Evolutionary conservation across 2,329 filamentous ascomycete species (phyloP), one percentile per base, ranked within the genome.

Genomic region (Xylariaceae sp.): DNA sequence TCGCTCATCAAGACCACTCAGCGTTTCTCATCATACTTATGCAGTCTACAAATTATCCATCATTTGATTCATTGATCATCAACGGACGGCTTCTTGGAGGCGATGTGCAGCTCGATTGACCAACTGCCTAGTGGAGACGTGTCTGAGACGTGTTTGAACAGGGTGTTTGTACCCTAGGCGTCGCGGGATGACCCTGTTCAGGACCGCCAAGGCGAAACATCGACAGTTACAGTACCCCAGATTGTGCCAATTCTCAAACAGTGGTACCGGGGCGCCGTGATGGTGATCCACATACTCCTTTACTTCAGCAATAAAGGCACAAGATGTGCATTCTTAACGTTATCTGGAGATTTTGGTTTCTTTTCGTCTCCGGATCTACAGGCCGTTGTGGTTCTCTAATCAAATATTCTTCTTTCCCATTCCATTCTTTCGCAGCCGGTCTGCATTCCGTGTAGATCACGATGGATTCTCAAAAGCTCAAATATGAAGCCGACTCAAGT

Each of bases 401-500:
- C 42, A 34, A 33, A 17, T 33, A 14, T 36, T 47, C 14, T 16
- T 34, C 28, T 38, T 44, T 31, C 17, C 14, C 34, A 42, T 36
- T 43, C 13, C 44, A 44, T 43, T 45, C 19, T 40, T 31, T 31
- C 38, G 49, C 53, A 56, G 49, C 53, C 40, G 47, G 53, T 16
- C 19, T 34, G 16, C 12, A n/a, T n/a, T 13, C 31, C 34, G 36
- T 45, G 22, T 52, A 50, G 34, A 56, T 45, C 42, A 50, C 36
- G 17, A 57, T 66, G 64, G 61, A 59, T 18, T 60, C 62, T 7
- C 59, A 61, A 45, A 64, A 62, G 22, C 48, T 55, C 47, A 64
- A 67, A 47, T 63, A 67, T 19, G 66, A 67, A n/a, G 69, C 72
- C 43, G 63, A 66, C 46, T 66, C 70, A 18, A 66, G 68, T 51